Evolutionary conservation across 2,329 filamentous ascomycete species (phyloP), one percentile per base, ranked within the genome.

Genomic region (Sclerotinia trifoliorum): DNA sequence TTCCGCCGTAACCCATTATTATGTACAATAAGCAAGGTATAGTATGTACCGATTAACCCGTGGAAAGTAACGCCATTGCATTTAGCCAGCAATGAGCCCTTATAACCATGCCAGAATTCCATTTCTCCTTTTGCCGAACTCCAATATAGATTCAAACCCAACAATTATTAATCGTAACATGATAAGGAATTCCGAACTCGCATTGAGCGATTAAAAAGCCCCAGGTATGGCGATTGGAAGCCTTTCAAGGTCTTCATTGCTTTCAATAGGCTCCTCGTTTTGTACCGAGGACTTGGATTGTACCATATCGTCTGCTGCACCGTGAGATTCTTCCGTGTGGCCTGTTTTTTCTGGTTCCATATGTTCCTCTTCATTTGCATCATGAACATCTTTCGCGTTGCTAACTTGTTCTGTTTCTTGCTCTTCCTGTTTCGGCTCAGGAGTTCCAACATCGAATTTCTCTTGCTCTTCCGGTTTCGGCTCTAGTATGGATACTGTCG

Each of bases 191-290:
- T 11, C 46, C n/a, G 13, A 11, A 19, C 60, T 63, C 46, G 21
- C 32, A 15, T n/a, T 5, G 24, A 29, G 49, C 52, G 51, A 66
- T 39, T 42, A 58, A 24, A 66, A 66, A 51, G 65, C 55, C 26
- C 65, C 65, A 15, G 65, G 65, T 67, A 81, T 80, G 19, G 79
- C 76, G 44, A 80, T 77, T 21, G 79, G 80, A 56, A 80, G 73
- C 60, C 26, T 51, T 51, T 51, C 60, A 1, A 32, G 10, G 8
- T 51, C 46, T 17, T 63, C 46, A 7, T 62, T 76, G 74, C 68
- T 79, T 73, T 35, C 68, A 69, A 56, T 71, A 52, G n/a, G n/a
- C 65, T 66, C 44, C 46, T 66, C 54, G 24, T 75, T 58, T 67
- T 70, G 42, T 65, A 72, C 48, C 48, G 76, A 70, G 55, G 70